Evolutionary conservation across 129 eudicot species (phyloP).

Genomic region (Dittrichia graveolens): DNA sequence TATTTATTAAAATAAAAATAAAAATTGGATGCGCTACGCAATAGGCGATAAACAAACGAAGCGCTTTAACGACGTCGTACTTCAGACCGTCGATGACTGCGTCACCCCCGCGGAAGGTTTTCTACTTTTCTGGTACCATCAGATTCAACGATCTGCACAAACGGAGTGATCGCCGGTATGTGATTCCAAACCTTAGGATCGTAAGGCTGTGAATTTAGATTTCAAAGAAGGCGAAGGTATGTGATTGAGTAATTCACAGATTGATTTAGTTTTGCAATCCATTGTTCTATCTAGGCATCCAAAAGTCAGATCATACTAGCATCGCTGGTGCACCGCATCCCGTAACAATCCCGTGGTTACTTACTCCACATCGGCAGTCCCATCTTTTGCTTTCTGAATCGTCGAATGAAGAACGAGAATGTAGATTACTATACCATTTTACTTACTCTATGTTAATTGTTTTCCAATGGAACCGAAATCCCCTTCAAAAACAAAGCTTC

Average conservation of each 20-base stretch:
- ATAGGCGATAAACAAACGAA: slow-evolving; percentile 7
- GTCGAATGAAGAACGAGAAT: background rate
- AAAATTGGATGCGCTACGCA: no score
- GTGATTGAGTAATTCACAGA: slow-evolving; percentile 1
- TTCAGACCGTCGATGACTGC: slow-evolving; percentile 22
- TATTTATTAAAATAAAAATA: no score
- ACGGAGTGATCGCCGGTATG: slow-evolving; percentile 11
- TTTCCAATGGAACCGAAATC: slow-evolving; percentile 68
- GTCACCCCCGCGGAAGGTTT: slow-evolving; percentile 3
- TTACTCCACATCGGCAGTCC: background rate
- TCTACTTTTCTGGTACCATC: slow-evolving; percentile 5
- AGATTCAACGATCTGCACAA: slow-evolving; percentile 23
- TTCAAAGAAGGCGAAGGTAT: slow-evolving; percentile 23
- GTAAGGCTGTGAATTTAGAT: background rate
- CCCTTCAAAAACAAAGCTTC: slow-evolving; percentile 65
- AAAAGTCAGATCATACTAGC: background rate
- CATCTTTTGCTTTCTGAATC: no score
- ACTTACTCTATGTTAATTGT: background rate
- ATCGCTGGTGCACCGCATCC: no score
- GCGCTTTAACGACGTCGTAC: background rate
- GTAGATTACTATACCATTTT: background rate
- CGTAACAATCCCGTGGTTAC: background rate
- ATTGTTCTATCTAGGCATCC: slow-evolving; percentile 1
- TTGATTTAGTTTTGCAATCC: background rate
- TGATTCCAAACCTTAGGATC: background rate